Evolutionary conservation across 148 eudicot species (phyloP).

Genomic region (Suaeda aralocaspica): DNA sequence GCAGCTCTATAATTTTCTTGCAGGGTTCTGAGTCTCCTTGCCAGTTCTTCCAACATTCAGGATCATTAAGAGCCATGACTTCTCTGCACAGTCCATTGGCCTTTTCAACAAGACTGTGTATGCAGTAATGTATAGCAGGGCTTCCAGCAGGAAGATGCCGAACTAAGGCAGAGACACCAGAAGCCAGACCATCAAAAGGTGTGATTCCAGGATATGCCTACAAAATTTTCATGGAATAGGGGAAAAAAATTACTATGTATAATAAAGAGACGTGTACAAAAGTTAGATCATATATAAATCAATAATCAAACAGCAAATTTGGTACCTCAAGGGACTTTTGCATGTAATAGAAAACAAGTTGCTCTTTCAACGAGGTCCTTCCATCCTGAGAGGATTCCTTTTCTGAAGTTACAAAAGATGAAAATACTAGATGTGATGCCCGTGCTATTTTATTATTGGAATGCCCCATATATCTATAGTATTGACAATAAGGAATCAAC

Average conservation of each 20-base stretch:
- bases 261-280: neutral
- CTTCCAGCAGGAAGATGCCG: conserved; percentile 93
- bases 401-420: conserved; percentile 73
- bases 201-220: conserved; percentile 81
- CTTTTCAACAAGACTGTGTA: conserved; percentile 65
- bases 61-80: conserved; percentile 28
- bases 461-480: conserved; percentile 78
- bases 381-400: conserved; percentile 55
- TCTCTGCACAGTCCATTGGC: conserved; percentile 45
- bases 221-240: conserved; percentile 10
- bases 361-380: conserved; percentile 68
- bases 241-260: too few relatives aligned
- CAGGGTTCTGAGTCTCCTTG: conserved; percentile 65
- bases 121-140: conserved; percentile 67
- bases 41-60: conserved; percentile 51
- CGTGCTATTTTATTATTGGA: conserved; percentile 80
- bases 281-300: neutral
- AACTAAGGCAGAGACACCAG: conserved; percentile 84
- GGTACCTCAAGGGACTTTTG: conserved; percentile 84
- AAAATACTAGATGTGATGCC: conserved; percentile 75
- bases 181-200: conserved; percentile 88
- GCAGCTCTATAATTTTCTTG: conserved; percentile 67
- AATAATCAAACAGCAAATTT: conserved; percentile 8
- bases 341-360: conserved; percentile 88
- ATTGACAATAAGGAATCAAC: conserved; percentile 40